These are phyloP conservation scores for Colletotrichum tanaceti DNA, from an alignment of 2,329 filamentous ascomycete genomes.

Conservation along the genomic window DNA sequence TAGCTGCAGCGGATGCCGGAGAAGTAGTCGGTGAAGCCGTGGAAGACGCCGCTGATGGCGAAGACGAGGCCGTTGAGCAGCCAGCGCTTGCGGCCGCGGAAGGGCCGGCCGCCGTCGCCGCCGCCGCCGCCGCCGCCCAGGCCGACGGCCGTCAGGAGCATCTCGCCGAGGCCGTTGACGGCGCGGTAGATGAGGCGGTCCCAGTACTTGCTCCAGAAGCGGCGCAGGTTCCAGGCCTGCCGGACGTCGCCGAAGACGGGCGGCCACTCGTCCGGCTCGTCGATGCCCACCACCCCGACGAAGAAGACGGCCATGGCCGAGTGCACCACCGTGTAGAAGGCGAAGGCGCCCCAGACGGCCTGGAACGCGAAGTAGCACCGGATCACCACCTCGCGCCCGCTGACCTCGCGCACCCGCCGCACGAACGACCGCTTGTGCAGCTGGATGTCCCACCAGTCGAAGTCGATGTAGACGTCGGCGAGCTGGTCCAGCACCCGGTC, in stretches of 20 bases:
- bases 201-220: conserved; percentile 42
- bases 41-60: conserved; percentile 30
- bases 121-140: too few species aligned
- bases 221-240: conserved; percentile 40
- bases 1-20: conserved; percentile 25
- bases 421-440: conserved; percentile 16
- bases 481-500: neutral
- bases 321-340: conserved; percentile 31
- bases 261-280: conserved; percentile 42
- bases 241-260: conserved; percentile 40
- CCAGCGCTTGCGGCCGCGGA: conserved; percentile 31
- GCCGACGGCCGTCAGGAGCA: conserved; percentile 12
- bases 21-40: conserved; percentile 22
- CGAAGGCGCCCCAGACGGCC: conserved; percentile 31
- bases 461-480: neutral
- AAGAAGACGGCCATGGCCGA: conserved; percentile 22
- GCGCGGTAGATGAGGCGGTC: conserved; percentile 41
- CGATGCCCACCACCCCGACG: conserved; percentile 25
- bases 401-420: conserved; percentile 21
- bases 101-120: conserved; percentile 16
- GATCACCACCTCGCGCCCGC: conserved; percentile 8
- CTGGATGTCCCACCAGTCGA: neutral
- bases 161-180: conserved; percentile 23
- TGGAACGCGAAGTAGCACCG: conserved; percentile 30
- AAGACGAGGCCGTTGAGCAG: conserved; percentile 39